These are phyloP conservation scores for Polytrichum commune DNA, from an alignment of 225 moss, liverwort and hornwort genomes.

Conservation along the genomic window DNA sequence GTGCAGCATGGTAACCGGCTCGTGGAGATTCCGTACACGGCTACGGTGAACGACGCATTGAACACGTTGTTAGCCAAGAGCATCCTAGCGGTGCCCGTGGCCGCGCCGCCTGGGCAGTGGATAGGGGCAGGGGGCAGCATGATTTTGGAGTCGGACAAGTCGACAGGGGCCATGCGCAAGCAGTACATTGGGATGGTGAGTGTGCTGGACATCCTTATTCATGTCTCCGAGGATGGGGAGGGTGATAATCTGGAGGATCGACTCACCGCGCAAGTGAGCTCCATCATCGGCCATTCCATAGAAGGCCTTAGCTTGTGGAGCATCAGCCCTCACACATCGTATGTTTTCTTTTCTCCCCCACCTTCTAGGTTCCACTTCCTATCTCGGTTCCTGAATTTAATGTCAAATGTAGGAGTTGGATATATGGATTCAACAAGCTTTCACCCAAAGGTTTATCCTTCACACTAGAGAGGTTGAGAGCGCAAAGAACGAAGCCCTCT, in stretches of 20 bases:
- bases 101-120: constrained; percentile 93
- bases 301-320: constrained; percentile 94
- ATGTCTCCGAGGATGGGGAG: constrained; percentile 55
- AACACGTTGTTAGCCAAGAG: constrained; percentile 71
- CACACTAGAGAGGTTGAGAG: too few relatives aligned
- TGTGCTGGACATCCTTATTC: constrained; percentile 84
- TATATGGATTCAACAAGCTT: too few relatives aligned
- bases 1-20: constrained; percentile 62
- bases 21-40: constrained; percentile 83
- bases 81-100: constrained; percentile 84
- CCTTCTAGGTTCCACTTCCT: too few relatives aligned
- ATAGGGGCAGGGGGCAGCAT: constrained; percentile 91
- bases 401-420: too few relatives aligned
- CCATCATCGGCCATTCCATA: constrained; percentile 80
- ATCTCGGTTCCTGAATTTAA: too few relatives aligned
- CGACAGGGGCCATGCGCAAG: constrained; percentile 70
- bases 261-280: constrained; percentile 48
- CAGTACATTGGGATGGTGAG: constrained; percentile 98
- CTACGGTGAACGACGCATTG: constrained; percentile 79
- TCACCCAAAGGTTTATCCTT: too few relatives aligned
- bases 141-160: constrained; percentile 83
- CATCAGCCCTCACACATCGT: constrained; percentile 81
- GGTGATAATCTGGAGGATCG: constrained; percentile 38
- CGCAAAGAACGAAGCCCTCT: too few relatives aligned
- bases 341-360: constrained; percentile 14